Conservation (phyloP, 2,329 filamentous ascomycete genomes). For the Zymoseptoria brevis region DNA sequence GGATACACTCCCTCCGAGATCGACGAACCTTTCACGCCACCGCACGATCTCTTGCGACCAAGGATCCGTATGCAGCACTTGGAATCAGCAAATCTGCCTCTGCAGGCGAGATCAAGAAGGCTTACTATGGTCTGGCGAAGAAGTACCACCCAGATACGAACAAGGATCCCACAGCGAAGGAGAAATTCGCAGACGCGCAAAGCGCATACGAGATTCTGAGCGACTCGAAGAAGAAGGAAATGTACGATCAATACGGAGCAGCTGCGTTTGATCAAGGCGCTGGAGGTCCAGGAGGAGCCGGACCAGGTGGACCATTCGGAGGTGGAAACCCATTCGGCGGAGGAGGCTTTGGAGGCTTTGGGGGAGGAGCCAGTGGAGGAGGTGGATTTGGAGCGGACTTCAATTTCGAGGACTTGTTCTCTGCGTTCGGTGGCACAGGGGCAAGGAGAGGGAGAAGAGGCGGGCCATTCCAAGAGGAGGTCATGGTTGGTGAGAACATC, state of each 20-base stretch:
- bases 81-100: constrained; percentile 78
- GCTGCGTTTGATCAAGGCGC: constrained; percentile 60
- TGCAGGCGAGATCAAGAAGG: constrained; percentile 87
- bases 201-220: constrained; percentile 88
- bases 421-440: constrained; percentile 67
- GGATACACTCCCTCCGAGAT: constrained; percentile 11
- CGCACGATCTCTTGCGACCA: constrained; percentile 40
- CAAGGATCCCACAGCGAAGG: constrained; percentile 87
- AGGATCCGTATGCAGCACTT: constrained; percentile 81
- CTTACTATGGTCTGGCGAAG: constrained; percentile 94
- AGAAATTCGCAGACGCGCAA: constrained; percentile 89
- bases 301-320: constrained; percentile 51
- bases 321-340: constrained; percentile 57
- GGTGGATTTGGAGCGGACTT: constrained; percentile 67
- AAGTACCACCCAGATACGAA: constrained; percentile 98
- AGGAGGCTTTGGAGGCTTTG: constrained; percentile 41
- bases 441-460: constrained; percentile 41
- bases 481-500: constrained; percentile 90
- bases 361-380: constrained; percentile 29
- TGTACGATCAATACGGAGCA: constrained; percentile 83
- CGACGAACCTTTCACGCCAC: constrained; percentile 52
- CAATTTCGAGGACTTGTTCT: constrained; percentile 95
- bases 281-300: constrained; percentile 59
- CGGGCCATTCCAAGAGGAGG: constrained; percentile 68
- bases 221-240: constrained; percentile 85